Evolutionary conservation across 768 basidiomycete species (phyloP), one percentile per base, ranked within the genome.

Genomic region (Leccinum boreale): DNA sequence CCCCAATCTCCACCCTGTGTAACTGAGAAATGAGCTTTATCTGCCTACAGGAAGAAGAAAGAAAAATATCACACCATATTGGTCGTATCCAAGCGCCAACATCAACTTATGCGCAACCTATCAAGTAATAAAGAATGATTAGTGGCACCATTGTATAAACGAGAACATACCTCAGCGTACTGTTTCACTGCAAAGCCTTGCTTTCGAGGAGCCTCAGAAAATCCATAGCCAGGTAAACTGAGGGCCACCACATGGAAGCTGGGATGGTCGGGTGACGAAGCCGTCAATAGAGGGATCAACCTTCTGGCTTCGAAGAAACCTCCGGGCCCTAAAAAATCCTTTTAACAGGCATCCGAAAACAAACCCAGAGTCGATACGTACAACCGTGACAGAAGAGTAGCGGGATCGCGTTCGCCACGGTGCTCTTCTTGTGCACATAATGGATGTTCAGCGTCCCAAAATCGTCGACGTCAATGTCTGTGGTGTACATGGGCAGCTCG

Each of bases 321-420:
- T 53, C 85, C 85, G 0, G 85, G 84, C 86, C 86, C 85, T 64
- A 15, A 15, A 5, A 1, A 8, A 3, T 28, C 24, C 1, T 5
- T 33, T n/a, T n/a, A 28, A 19, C 39, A n/a, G 15, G 15, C 15
- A n/a, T 39, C 15, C 28, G 29, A 12, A 46, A 29, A 17, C 7
- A 8, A 26, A 14, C 4, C 23, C 28, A 49, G 4, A 51, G 49
- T 11, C 1, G 1, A 14, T 21, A 71, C 76, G 29, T 54, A 77
- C 85, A 86, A 42, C 85, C 85, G 56, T 87, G 85, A 15, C 85
- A 77, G 59, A 82, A 86, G 28, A 86, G 70, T 17, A 87, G 66
- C 1, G 85, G 84, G 29, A 86, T 81, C 0, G 85, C 84, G n/a
- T 72, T 67, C 1, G 58, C 58, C 0, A 73, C 61, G 8, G 59